These are phyloP conservation scores for Pseudopithomyces maydicus DNA, from an alignment of 2,329 filamentous ascomycete species.

Conservation along the genomic window DNA sequence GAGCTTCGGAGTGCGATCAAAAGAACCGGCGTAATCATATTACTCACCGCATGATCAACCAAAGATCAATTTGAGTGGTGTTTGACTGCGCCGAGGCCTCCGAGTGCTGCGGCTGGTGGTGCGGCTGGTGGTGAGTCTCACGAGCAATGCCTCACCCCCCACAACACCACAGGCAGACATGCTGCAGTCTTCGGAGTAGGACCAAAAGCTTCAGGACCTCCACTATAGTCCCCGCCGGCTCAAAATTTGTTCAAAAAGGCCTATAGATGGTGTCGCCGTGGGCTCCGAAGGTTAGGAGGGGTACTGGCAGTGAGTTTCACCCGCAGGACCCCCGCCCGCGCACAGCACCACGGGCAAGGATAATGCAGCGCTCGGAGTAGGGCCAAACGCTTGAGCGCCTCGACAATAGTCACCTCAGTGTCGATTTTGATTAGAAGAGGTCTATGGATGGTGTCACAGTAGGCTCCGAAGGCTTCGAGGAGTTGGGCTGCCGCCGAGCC, in stretches of 20 bases:
- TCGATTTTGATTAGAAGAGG: too few species aligned
- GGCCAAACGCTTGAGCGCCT: too few species aligned
- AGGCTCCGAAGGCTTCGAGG: neutral
- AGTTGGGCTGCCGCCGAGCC: too few species aligned
- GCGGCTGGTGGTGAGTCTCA: neutral
- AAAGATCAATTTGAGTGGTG: neutral
- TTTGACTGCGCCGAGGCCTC: neutral
- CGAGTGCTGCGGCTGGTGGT: neutral
- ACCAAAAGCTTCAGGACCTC: neutral
- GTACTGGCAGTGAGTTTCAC: too few species aligned
- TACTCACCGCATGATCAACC: neutral
- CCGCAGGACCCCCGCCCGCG: too few species aligned
- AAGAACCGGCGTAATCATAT: neutral
- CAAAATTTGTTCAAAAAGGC: neutral
- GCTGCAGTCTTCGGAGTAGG: neutral
- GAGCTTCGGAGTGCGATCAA: neutral
- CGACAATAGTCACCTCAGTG: too few species aligned
- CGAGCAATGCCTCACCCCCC: neutral
- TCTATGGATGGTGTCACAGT: neutral
- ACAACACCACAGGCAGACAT: neutral
- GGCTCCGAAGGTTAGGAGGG: neutral
- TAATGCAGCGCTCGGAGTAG: too few species aligned
- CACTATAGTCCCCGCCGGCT: neutral
- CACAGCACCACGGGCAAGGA: too few species aligned
- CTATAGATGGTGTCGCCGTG: neutral